These are phyloP conservation scores for Sinapis alba DNA, from an alignment of 441 rosid genomes.

Conservation along the genomic window DNA sequence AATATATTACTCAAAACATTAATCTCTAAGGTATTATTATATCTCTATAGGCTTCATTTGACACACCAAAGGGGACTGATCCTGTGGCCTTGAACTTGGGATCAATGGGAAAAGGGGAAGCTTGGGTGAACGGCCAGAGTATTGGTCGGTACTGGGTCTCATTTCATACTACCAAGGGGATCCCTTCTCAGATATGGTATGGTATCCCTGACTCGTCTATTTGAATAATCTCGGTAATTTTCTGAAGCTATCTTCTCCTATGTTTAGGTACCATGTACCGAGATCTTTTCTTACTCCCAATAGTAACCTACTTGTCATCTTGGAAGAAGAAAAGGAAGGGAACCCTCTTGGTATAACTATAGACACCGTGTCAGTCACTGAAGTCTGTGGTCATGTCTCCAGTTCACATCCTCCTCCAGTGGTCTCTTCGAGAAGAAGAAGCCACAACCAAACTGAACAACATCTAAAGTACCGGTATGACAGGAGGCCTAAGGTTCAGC, in stretches of 20 bases:
- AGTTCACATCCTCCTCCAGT: constrained; percentile 40
- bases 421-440: constrained; percentile 21
- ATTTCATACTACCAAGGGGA: constrained; percentile 53
- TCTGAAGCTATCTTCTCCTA: constrained; percentile 24
- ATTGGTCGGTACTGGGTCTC: constrained; percentile 90
- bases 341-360: constrained; percentile 59
- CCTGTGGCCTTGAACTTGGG: constrained; percentile 69
- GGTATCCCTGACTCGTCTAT: constrained; percentile 11
- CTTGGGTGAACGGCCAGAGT: constrained; percentile 78
- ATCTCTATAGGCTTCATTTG: constrained; percentile 54
- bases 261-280: constrained; percentile 71
- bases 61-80: constrained; percentile 63
- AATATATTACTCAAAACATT: constrained; percentile 2
- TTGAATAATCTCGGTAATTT: not conserved
- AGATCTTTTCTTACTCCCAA: constrained; percentile 54
- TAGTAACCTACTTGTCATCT: constrained; percentile 58
- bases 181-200: constrained; percentile 78
- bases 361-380: constrained; percentile 47
- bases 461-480: constrained; percentile 25
- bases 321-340: constrained; percentile 69
- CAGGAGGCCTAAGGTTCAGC: constrained; percentile 43
- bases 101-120: constrained; percentile 84
- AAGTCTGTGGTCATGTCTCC: constrained; percentile 45
- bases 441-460: constrained; percentile 15
- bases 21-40: constrained; percentile 1